These are phyloP conservation scores for Seiridium unicorne DNA, from an alignment of 2,329 filamentous ascomycete genomes.

Conservation along the genomic window DNA sequence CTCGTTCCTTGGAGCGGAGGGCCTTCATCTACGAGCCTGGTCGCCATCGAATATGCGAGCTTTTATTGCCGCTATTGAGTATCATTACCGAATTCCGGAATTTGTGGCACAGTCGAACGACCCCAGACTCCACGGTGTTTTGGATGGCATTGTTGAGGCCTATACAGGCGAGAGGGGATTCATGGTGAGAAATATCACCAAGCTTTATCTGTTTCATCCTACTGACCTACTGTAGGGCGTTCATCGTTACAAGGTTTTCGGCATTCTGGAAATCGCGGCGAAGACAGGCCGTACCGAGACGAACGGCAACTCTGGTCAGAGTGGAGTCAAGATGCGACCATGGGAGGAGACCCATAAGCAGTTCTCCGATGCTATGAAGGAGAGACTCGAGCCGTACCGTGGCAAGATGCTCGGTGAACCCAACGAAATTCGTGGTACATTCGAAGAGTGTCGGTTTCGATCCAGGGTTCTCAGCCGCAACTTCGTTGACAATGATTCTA, in stretches of 20 bases:
- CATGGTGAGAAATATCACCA: constrained; percentile 32
- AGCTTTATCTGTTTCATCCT: neutral
- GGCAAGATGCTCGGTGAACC: constrained; percentile 46
- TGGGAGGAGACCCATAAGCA: constrained; percentile 51
- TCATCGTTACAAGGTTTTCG: constrained; percentile 57
- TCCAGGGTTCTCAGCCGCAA: constrained; percentile 42
- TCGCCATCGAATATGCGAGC: constrained; percentile 51
- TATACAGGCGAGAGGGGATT: constrained; percentile 55
- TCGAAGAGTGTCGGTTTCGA: constrained; percentile 52
- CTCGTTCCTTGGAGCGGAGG: constrained; percentile 51
- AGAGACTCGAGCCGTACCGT: constrained; percentile 48
- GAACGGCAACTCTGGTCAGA: constrained; percentile 47
- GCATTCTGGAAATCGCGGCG: constrained; percentile 51
- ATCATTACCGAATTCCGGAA: constrained; percentile 52
- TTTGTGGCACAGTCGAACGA: constrained; percentile 51
- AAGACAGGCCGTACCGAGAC: constrained; percentile 53
- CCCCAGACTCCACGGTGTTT: constrained; percentile 46
- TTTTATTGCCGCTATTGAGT: constrained; percentile 54
- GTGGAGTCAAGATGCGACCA: constrained; percentile 37
- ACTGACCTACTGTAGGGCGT: constrained; percentile 31
- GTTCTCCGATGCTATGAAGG: constrained; percentile 54
- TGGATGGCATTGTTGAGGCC: constrained; percentile 54
- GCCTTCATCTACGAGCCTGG: constrained; percentile 52
- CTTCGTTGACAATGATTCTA: constrained; percentile 43
- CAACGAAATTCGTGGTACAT: constrained; percentile 52